Evolutionary conservation across 192 early-diverging fungal species (phyloP), one percentile per base, ranked within the genome.

Genomic region (Polychytrium aggregatum): DNA sequence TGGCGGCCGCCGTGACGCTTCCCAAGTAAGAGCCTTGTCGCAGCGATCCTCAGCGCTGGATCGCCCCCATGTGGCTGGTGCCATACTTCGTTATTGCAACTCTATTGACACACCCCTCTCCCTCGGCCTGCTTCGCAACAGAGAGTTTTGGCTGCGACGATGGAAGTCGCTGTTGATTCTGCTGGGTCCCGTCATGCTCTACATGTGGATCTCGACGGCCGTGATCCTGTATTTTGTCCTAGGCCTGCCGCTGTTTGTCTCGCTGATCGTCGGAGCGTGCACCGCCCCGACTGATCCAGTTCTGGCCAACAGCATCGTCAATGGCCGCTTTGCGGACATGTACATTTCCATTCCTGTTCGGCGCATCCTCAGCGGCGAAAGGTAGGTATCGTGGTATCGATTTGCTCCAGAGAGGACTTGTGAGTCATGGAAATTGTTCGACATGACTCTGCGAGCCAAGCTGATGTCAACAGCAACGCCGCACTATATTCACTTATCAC

Each of bases 281-380:
- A 61, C 86, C 16, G 83, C 90, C 10, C 91, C 93, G 1, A 97
- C 93, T 0, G 93, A 97, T 60, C 92, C 92, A 0, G 90, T 95
- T 41, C 64, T 97, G 42, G 85, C 90, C 36, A 94, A 90, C 69
- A 86, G 88, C 3, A 87, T 97, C 4, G 84, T 97, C 20, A 89
- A 89, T 59, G 93, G 93, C 21, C 68, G 79, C 26, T 97, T 93
- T 70, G 90, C 93, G 17, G 90, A 93, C 55, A 78, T 81, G 34
- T 82, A 91, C 58, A 84, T 97, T 11, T 83, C 89, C 0, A 49
- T 77, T 44, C 73, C 46, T 41, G 46, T 78, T 0, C 61, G 62
- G 3, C 37, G 40, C 17, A 37, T 76, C n/a, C 44, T 64, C 11
- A 48, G 55, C 6, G 62, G 52, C 13, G 58, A 62, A 51, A 81